Evolutionary conservation across 2,329 filamentous ascomycete genomes (phyloP).

Genomic region (Fusarium citri): DNA sequence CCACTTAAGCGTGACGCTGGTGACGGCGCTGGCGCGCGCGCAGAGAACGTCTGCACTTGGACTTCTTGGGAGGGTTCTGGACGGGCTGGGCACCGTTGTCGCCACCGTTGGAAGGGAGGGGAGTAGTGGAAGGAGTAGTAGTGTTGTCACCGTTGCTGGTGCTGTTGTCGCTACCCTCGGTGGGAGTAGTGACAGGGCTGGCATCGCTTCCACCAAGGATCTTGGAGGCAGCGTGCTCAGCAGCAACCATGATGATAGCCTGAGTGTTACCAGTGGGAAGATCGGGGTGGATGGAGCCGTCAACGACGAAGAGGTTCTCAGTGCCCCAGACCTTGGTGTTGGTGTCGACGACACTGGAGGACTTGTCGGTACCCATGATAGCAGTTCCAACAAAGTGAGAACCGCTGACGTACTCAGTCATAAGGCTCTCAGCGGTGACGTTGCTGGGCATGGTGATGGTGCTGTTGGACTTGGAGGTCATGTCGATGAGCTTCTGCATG

Average conservation of each 20-base stretch:
- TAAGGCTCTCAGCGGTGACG: constrained; percentile 63
- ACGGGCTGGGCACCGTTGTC: neutral
- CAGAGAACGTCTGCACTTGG: constrained; percentile 13
- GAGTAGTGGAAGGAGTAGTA: neutral
- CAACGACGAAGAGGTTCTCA: constrained; percentile 75
- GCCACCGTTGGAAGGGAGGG: neutral
- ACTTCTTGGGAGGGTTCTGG: constrained; percentile 6
- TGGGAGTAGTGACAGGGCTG: constrained; percentile 18
- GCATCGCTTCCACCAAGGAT: constrained; percentile 23
- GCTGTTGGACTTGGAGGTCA: constrained; percentile 69
- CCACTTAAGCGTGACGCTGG: neutral
- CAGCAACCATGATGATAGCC: constrained; percentile 71
- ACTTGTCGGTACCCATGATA: constrained; percentile 68
- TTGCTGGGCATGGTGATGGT: constrained; percentile 63
- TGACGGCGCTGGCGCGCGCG: constrained; percentile 6
- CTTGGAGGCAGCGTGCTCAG: constrained; percentile 66
- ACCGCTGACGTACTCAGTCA: constrained; percentile 63
- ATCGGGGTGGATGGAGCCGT: constrained; percentile 76
- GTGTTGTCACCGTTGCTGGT: constrained; percentile 3
- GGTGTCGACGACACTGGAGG: constrained; percentile 68
- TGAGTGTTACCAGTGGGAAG: constrained; percentile 76
- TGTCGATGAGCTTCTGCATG: constrained; percentile 72
- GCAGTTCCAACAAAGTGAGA: constrained; percentile 69
- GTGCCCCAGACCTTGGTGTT: constrained; percentile 75
- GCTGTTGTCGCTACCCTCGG: neutral